Evolutionary conservation across 225 moss, liverwort and hornwort species (phyloP).

Genomic region (Lunularia cruciata): DNA sequence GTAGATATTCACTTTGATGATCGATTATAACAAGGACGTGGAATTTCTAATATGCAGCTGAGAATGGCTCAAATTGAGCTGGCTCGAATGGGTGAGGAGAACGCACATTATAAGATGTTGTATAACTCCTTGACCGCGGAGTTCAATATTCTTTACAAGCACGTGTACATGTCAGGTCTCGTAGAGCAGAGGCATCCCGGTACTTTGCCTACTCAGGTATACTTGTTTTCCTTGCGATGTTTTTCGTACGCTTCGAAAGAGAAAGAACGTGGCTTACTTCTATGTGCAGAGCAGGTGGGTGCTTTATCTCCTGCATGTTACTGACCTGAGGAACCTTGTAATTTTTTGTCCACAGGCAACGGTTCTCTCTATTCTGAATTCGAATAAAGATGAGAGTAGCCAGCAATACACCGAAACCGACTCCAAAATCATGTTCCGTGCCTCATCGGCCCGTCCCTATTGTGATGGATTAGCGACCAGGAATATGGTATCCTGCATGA

Average conservation of each 20-base stretch:
- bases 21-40: too few species aligned
- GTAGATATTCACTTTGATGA: too few species aligned
- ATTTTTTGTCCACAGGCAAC: not conserved
- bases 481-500: not conserved
- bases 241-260: not conserved
- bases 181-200: not conserved
- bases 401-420: not conserved
- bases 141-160: not conserved
- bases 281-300: too few species aligned
- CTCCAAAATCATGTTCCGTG: not conserved
- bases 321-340: too few species aligned
- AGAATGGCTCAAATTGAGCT: constrained; percentile 14
- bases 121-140: not conserved
- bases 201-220: not conserved
- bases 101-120: constrained; percentile 14
- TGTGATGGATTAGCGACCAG: not conserved
- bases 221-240: not conserved
- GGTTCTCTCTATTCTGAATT: not conserved
- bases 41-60: constrained; percentile 11
- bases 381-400: too few species aligned
- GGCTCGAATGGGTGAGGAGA: constrained; percentile 23
- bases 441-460: not conserved
- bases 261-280: not conserved
- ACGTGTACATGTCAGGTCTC: too few species aligned
- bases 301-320: too few species aligned